A percentile compares a stretch with the other conserved stretches of the same genome.
phyloP scores from a whole-genome alignment of 2,329 filamentous ascomycete genomes.

The Paramyrothecium roridum region DNA sequence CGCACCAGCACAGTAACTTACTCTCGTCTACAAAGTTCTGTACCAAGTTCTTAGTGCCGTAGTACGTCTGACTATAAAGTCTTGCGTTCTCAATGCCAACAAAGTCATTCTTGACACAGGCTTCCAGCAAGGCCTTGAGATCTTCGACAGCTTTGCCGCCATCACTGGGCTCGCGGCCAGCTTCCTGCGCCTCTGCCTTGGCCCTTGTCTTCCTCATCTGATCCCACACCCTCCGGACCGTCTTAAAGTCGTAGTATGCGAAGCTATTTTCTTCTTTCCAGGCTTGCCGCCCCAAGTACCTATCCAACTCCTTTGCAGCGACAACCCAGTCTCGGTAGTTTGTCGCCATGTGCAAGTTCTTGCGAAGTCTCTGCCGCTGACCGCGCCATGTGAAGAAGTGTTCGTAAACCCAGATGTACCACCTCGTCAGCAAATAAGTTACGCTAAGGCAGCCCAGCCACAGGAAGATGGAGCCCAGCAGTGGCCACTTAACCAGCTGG shows the following conservation, averaged over 20 bases:
- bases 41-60: constrained; percentile 91
- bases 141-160: constrained; percentile 63
- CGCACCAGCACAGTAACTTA: constrained; percentile 28
- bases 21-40: constrained; percentile 87
- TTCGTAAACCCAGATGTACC: constrained; percentile 93
- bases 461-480: constrained; percentile 73
- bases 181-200: constrained; percentile 51
- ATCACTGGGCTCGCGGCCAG: constrained; percentile 31
- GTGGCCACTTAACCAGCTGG: constrained; percentile 84
- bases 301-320: constrained; percentile 76
- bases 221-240: constrained; percentile 71
- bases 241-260: constrained; percentile 85
- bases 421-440: constrained; percentile 74
- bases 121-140: constrained; percentile 74
- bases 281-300: constrained; percentile 72
- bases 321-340: constrained; percentile 82
- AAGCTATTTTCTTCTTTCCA: constrained; percentile 79
- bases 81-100: constrained; percentile 90
- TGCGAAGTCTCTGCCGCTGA: constrained; percentile 66
- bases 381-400: constrained; percentile 89
- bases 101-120: constrained; percentile 97
- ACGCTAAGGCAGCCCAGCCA: constrained; percentile 74
- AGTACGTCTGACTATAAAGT: constrained; percentile 97
- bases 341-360: constrained; percentile 66
- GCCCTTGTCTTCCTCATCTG: constrained; percentile 68